Base-by-base conservation (phyloP, 192 early-diverging fungal species). In the Coemansia guatemalensis region DNA sequence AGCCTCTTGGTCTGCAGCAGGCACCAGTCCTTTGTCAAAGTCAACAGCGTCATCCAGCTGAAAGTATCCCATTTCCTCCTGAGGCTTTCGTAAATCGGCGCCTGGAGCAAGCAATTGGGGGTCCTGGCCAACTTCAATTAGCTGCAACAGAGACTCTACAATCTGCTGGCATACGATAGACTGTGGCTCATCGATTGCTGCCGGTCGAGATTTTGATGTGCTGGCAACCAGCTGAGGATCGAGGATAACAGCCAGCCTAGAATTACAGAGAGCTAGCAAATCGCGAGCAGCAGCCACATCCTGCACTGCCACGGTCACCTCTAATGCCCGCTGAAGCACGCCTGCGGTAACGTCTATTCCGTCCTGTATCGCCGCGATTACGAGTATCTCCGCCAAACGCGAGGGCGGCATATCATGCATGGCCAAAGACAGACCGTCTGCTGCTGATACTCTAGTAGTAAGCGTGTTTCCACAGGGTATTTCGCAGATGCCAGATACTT, bases 201-300 rank as follows among this genome's bases (percentile, higher is more conserved):
- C 47, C 24, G 17, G 22, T 24, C 8, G 4, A 5, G 39, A 29
- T 5, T 47, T 25, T 0, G 39, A 24, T 20, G 63, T 21, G 33
- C 25, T 53, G 47, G 27, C 30, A 2, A 23, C 20, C 29, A 50
- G 23, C 8, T 33, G 23, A 1, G 68, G 72, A 30, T 80, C 72
- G 17, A 80, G 58, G 11, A 74, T 53, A 21, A 41, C 20, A 17
- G 68, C 72, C 39, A 80, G 58, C 27, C 63, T 56, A 2, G 68
- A 9, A 56, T 65, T 64, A 22, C 58, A 63, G 11, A 71, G 48
- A n/a, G 23, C 33, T 33, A 80, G 53, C 11, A 58, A 67, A 53
- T 80, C 77, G 49, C 77, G 67, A 0, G 61, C 71, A 0, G 72
- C 77, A 17, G 68, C 29, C 8, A 60, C 44, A 47, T 80, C 77